These are phyloP conservation scores for Zygosaccharomyces pseudobailii DNA, from an alignment of 1,139 yeast genomes.

Conservation along the genomic window DNA sequence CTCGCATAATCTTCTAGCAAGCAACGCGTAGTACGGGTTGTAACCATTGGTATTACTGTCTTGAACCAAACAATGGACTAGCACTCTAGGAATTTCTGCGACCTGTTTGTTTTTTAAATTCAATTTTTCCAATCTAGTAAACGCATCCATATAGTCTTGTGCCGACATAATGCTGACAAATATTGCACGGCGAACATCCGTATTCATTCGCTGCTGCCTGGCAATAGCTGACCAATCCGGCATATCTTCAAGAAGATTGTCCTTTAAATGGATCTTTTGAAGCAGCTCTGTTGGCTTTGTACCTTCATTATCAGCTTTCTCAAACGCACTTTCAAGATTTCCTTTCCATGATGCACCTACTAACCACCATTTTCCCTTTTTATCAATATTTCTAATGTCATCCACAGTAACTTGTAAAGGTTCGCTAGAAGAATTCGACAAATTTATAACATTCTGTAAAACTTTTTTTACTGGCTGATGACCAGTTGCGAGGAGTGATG, in stretches of 20 bases:
- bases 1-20: conserved; percentile 72
- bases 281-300: conserved; percentile 30
- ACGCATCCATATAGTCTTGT: conserved; percentile 84
- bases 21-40: conserved; percentile 85
- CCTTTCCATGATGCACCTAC: conserved; percentile 98
- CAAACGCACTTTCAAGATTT: conserved; percentile 35
- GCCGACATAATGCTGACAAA: conserved; percentile 95
- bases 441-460: conserved; percentile 40
- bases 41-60: conserved; percentile 56
- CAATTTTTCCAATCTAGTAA: conserved; percentile 73
- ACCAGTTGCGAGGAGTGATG: conserved; percentile 31
- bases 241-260: conserved; percentile 57
- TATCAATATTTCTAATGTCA: conserved; percentile 72
- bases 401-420: conserved; percentile 79
- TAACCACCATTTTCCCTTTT: conserved; percentile 97
- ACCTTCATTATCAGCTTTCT: conserved; percentile 19
- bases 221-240: conserved; percentile 92
- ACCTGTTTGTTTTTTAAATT: conserved; percentile 78
- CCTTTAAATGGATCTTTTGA: conserved; percentile 27
- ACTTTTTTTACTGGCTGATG: conserved; percentile 55
- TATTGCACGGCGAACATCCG: conserved; percentile 89
- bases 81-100: conserved; percentile 78
- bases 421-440: conserved; percentile 50
- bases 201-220: conserved; percentile 83
- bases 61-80: conserved; percentile 78